phyloP scores from a whole-genome alignment of 345 rosid genomes.

The Citrus inodora region DNA sequence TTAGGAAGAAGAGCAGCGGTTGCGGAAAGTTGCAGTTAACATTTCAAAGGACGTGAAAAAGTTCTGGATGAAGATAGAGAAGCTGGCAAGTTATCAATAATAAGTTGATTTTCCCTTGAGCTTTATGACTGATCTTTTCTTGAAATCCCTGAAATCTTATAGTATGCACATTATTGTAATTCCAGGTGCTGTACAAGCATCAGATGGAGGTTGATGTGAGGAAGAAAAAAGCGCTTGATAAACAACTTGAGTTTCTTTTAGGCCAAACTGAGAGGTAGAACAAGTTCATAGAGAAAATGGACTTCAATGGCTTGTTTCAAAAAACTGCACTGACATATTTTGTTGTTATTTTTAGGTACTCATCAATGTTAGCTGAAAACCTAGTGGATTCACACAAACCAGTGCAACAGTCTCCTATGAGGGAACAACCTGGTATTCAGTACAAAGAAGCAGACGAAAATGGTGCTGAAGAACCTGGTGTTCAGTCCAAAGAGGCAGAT shows the following conservation, averaged over 20 bases:
- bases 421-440: conserved; percentile 23
- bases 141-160: conserved; percentile 16
- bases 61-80: conserved; percentile 97
- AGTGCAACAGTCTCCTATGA: conserved; percentile 31
- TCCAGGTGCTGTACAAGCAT: conserved; percentile 94
- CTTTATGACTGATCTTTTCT: conserved; percentile 15
- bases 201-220: conserved; percentile 92
- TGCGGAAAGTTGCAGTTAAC: conserved; percentile 83
- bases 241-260: conserved; percentile 91
- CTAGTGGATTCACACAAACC: conserved; percentile 57
- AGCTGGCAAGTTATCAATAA: conserved; percentile 62
- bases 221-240: conserved; percentile 95
- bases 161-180: conserved; percentile 16
- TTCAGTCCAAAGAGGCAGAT: conserved; percentile 30
- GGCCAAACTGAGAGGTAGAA: conserved; percentile 98
- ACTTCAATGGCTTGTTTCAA: background rate
- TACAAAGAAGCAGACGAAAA: conserved; percentile 11
- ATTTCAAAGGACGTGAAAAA: conserved; percentile 96
- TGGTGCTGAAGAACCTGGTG: conserved; percentile 17
- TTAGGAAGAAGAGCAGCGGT: conserved; percentile 92
- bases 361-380: conserved; percentile 99
- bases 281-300: background rate
- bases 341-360: conserved; percentile 58
- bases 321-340: conserved; percentile 6
- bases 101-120: conserved; percentile 14